A percentile compares a stretch with the other conserved stretches of the same genome.
These are phyloP conservation scores for Triticum timopheevii DNA, from an alignment of 176 grass and related monocot genomes.

Conservation along the genomic window DNA sequence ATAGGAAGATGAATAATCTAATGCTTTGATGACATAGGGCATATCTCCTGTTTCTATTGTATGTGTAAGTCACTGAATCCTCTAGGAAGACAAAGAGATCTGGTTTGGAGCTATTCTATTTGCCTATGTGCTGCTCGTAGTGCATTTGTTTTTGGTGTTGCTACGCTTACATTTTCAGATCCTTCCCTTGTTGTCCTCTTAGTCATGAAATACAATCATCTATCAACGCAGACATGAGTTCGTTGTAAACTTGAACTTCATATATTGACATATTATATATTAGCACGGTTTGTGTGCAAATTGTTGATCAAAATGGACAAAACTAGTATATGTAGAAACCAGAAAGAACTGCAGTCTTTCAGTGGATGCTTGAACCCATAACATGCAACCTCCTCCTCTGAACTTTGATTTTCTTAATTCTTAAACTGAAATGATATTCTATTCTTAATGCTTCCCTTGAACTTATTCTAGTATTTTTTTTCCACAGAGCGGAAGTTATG, in stretches of 20 bases:
- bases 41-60: neutral
- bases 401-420: neutral
- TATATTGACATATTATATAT: neutral
- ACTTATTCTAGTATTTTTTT: constrained; percentile 20
- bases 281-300: neutral
- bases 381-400: neutral
- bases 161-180: neutral
- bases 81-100: neutral
- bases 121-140: neutral
- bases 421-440: neutral
- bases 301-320: neutral
- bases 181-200: neutral
- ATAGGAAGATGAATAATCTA: constrained; percentile 12
- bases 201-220: neutral
- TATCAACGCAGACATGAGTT: neutral
- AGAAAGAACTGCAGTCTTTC: neutral
- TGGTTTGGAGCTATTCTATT: neutral
- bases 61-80: neutral
- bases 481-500: constrained; percentile 65
- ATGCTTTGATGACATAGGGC: neutral
- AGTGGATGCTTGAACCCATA: neutral
- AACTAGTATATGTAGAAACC: neutral
- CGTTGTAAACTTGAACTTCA: neutral
- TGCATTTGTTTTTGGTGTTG: neutral
- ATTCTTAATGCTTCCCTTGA: neutral